Percentiles rank a stretch among this genome's conserved stretches.
Conservation (phyloP, 2,329 filamentous ascomycete species). For the Penicillium sp. region DNA sequence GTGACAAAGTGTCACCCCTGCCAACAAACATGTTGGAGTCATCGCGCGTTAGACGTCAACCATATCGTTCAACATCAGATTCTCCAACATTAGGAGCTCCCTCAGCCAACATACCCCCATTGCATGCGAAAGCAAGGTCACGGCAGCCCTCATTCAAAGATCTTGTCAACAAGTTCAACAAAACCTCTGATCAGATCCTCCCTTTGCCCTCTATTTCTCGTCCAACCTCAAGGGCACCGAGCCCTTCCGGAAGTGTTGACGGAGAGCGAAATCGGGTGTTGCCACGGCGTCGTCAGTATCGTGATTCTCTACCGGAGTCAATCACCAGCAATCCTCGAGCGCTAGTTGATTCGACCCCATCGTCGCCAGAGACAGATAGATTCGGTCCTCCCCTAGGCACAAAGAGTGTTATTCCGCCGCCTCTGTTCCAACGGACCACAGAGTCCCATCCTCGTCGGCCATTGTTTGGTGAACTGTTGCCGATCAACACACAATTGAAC, state of each 20-base stretch:
- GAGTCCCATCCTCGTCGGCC: constrained; percentile 52
- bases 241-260: constrained; percentile 33
- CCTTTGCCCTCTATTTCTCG: constrained; percentile 41
- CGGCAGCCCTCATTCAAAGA: constrained; percentile 74
- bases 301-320: constrained; percentile 18
- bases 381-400: not conserved
- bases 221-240: constrained; percentile 37
- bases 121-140: constrained; percentile 26
- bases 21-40: constrained; percentile 28
- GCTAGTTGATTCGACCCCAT: constrained; percentile 20
- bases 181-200: constrained; percentile 52
- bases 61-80: constrained; percentile 36
- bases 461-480: constrained; percentile 72
- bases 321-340: constrained; percentile 15
- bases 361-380: constrained; percentile 8
- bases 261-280: constrained; percentile 32
- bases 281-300: constrained; percentile 25
- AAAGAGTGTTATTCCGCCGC: constrained; percentile 16
- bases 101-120: constrained; percentile 18
- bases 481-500: constrained; percentile 56
- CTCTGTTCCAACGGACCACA: constrained; percentile 23
- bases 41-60: constrained; percentile 25
- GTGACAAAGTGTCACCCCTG: constrained; percentile 26
- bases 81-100: constrained; percentile 23
- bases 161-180: constrained; percentile 75